Conservation (phyloP, 2,329 filamentous ascomycete genomes). For the Thyridium curvatum region DNA sequence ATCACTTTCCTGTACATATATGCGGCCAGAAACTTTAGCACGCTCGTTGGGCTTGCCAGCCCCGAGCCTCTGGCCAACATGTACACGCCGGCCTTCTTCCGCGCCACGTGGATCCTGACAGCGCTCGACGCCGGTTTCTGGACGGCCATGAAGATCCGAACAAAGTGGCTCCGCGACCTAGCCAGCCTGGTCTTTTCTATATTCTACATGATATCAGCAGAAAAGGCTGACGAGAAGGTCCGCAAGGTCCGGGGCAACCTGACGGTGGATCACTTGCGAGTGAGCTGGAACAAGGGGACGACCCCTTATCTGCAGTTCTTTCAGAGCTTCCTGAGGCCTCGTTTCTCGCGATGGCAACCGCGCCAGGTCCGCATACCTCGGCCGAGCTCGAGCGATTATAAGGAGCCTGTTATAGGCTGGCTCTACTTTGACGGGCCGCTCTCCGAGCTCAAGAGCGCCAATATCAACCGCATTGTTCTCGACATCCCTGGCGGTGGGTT, state of each 20-base stretch:
- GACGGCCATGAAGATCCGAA: constrained; percentile 89
- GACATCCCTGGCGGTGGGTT: constrained; percentile 94
- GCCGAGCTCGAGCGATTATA: constrained; percentile 73
- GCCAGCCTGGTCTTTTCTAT: constrained; percentile 76
- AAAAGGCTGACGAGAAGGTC: constrained; percentile 94
- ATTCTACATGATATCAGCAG: constrained; percentile 89
- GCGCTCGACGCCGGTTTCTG: constrained; percentile 95
- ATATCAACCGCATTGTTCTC: constrained; percentile 62
- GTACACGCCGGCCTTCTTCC: constrained; percentile 87
- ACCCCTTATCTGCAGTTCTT: constrained; percentile 77
- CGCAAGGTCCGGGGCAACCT: constrained; percentile 79
- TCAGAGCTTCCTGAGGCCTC: constrained; percentile 67
- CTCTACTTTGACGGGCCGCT: constrained; percentile 90
- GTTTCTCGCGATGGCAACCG: constrained; percentile 74
- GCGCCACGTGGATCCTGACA: constrained; percentile 94
- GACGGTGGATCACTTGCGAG: constrained; percentile 84
- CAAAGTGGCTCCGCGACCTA: constrained; percentile 74
- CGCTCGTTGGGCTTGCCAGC: constrained; percentile 82
- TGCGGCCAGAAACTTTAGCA: constrained; percentile 85
- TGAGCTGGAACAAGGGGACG: constrained; percentile 92
- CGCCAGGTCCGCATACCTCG: constrained; percentile 78
- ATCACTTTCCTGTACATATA: constrained; percentile 89
- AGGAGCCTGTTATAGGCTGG: constrained; percentile 78
- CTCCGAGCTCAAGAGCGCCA: constrained; percentile 65
- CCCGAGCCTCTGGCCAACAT: constrained; percentile 92